Evolutionary conservation across 1,284 basidiomycete genomes (phyloP), one percentile per base, ranked within the genome.

Genomic region (Microbotryomycetes sp.): DNA sequence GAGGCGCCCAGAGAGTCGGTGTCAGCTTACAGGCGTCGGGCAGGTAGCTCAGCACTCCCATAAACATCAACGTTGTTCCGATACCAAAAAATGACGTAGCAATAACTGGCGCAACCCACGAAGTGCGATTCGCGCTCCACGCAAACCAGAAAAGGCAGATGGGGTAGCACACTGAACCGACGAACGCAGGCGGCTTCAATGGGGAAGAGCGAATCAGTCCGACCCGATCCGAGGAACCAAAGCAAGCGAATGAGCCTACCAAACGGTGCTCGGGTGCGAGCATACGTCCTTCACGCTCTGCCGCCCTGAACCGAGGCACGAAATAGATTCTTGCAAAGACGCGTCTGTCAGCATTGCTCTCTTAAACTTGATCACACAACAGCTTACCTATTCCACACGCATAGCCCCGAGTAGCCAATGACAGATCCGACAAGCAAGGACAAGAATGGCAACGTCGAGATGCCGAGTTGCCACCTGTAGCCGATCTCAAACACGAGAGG

Each of bases 111-210:
- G 60, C 64, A 45, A 74, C 70, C 73, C 73, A 75, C 48, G 68
- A 68, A 6, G 69, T 71, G 24, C 70, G 28, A 28, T 70, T 69
- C 7, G 70, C 61, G 2, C 68, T 63, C 73, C 73, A 74, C 2
- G 68, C 73, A 56, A 74, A 73, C 69, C 67, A 70, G 58, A 74
- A 72, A 7, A 73, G 61, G 45, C 72, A 73, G 49, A 72, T 66
- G 5, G 73, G 72, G 45, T 69, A 70, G 50, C 69, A 67, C 56
- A 72, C 66, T 2, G 68, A 69, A 6, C 67, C 71, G 7, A 62
- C 52, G 52, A 69, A 63, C 3, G 72, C 62, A 53, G 68, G 64
- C 1, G 66, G 68, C 6, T 52, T 18, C 46, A 48, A 26, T 21
- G 46, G 26, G 18, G 13, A 11, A n/a, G 46, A n/a, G n/a, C n/a